These are phyloP conservation scores for Globisporangium heterothallicum DNA, from an alignment of 352 stramenopile species.

Conservation along the genomic window DNA sequence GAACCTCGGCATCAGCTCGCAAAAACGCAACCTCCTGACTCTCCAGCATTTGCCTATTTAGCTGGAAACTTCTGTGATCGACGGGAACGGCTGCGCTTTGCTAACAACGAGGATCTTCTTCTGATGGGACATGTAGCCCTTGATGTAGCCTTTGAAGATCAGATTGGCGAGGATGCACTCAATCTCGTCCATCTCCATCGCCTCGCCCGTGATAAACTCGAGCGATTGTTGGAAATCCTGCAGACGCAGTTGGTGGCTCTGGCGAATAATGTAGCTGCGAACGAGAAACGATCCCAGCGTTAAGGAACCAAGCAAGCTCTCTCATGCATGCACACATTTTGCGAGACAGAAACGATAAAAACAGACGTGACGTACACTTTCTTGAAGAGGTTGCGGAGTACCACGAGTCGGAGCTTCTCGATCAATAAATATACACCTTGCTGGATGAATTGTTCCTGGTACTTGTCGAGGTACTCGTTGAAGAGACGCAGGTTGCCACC, in stretches of 20 bases:
- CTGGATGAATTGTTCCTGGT: constrained; percentile 88
- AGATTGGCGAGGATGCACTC: constrained; percentile 97
- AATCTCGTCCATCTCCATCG: constrained; percentile 94
- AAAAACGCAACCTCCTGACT: no score
- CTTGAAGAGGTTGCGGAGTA: constrained; percentile 95
- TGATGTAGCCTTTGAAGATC: constrained; percentile 95
- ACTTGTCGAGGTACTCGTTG: constrained; percentile 87
- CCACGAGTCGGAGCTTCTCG: constrained; percentile 94
- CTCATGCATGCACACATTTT: no score
- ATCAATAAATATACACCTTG: constrained; percentile 95
- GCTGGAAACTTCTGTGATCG: constrained; percentile 71
- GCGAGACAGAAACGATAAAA: no score
- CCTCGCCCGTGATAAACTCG: constrained; percentile 74
- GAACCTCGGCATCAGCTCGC: no score
- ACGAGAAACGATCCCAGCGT: background rate
- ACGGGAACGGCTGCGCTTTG: constrained; percentile 92
- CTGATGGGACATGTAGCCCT: constrained; percentile 96
- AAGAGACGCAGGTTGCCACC: constrained; percentile 91
- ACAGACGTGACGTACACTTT: constrained; percentile 91
- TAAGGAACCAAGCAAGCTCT: no score
- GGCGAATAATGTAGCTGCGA: constrained; percentile 67
- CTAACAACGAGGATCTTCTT: constrained; percentile 95
- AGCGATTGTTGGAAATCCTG: constrained; percentile 86
- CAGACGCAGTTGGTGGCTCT: constrained; percentile 88
- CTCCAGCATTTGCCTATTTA: constrained; percentile 28